Conservation (phyloP, 495 filamentous ascomycete genomes). For the Trichoderma erinaceum region DNA sequence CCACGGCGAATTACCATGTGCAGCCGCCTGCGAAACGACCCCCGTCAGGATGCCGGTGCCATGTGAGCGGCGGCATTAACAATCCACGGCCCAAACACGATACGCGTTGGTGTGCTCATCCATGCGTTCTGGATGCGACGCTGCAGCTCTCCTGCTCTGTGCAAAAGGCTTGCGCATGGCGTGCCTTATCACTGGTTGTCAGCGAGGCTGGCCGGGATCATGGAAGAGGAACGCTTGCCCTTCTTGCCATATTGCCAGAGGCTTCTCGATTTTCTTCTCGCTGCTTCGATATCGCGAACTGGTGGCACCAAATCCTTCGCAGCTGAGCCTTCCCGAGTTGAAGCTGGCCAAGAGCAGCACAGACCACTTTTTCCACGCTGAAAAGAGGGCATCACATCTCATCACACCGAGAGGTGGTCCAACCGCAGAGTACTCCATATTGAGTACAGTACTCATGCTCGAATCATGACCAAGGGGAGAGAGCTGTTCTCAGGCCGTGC, state of each 20-base stretch:
- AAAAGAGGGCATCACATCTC: neutral
- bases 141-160: too few relatives aligned
- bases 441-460: neutral
- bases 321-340: neutral
- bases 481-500: neutral
- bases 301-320: neutral
- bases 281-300: neutral
- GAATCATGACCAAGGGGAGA: neutral
- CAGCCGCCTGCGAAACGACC: neutral
- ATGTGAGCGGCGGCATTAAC: too few relatives aligned
- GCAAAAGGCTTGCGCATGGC: too few relatives aligned
- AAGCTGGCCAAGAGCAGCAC: constrained; percentile 1
- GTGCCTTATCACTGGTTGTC: too few relatives aligned
- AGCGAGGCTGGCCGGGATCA: too few relatives aligned
- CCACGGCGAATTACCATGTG: constrained; percentile 11
- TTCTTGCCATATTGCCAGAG: neutral
- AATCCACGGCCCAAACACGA: too few relatives aligned
- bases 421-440: neutral
- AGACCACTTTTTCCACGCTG: neutral
- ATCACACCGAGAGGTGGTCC: neutral
- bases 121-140: too few relatives aligned
- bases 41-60: neutral
- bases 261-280: neutral
- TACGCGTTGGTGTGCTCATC: too few relatives aligned
- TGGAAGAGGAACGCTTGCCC: too few relatives aligned